A percentile compares a stretch with the other conserved stretches of the same genome.
These are phyloP conservation scores for Emericellopsis cladophorae DNA, from an alignment of 2,329 filamentous ascomycete species.

Conservation along the genomic window DNA sequence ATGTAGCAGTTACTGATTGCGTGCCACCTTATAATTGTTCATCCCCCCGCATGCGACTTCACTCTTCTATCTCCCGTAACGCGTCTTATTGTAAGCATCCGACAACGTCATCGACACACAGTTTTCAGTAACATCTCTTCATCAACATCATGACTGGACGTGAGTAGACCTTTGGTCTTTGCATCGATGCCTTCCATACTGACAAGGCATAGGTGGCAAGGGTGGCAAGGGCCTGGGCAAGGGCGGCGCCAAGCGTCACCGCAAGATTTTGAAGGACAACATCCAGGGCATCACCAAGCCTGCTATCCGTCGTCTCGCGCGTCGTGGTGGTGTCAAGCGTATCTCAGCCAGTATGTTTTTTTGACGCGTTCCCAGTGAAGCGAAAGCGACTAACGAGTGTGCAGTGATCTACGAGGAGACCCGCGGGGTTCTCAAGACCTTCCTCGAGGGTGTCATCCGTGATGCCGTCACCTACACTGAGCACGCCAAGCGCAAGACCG, in stretches of 20 bases:
- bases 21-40: constrained; percentile 10
- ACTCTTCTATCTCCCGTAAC: constrained; percentile 6
- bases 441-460: constrained; percentile 66
- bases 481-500: constrained; percentile 72
- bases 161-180: constrained; percentile 31
- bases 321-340: constrained; percentile 99
- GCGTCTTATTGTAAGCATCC: constrained; percentile 8
- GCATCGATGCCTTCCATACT: constrained; percentile 15
- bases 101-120: constrained; percentile 10
- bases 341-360: constrained; percentile 78
- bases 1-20: constrained; percentile 38
- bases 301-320: constrained; percentile 93
- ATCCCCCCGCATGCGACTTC: constrained; percentile 30
- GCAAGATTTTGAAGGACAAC: constrained; percentile 99
- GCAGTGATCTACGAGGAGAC: constrained; percentile 68
- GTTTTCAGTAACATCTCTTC: constrained; percentile 10
- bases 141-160: constrained; percentile 52
- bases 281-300: constrained; percentile 99
- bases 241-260: constrained; percentile 96
- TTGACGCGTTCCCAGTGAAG: not conserved
- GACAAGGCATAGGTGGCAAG: constrained; percentile 59
- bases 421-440: constrained; percentile 65
- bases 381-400: constrained; percentile 5
- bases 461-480: constrained; percentile 69
- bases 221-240: constrained; percentile 97